A percentile compares a stretch with the other conserved stretches of the same genome.
These are phyloP conservation scores for Saccharomyces hybrid DNA, from an alignment of 1,139 yeast genomes.

Conservation along the genomic window DNA sequence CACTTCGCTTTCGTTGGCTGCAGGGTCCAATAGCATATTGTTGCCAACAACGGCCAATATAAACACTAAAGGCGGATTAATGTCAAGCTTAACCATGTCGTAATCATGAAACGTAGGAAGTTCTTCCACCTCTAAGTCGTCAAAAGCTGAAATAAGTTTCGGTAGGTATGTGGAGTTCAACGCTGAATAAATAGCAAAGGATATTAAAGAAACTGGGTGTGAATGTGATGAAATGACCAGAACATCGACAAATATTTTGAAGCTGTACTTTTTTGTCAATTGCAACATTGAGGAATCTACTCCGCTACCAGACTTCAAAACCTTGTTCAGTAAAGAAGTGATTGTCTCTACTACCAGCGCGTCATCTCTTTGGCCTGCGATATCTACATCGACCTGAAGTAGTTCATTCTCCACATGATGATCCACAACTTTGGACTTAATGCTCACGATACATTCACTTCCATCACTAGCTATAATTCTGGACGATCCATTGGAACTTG, in stretches of 20 bases:
- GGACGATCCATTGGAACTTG: constrained; percentile 87
- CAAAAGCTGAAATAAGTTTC: constrained; percentile 55
- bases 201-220: constrained; percentile 71
- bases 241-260: constrained; percentile 70
- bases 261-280: constrained; percentile 68
- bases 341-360: constrained; percentile 54
- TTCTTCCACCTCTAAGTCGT: constrained; percentile 55
- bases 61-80: constrained; percentile 66
- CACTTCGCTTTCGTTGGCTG: constrained; percentile 77
- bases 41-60: constrained; percentile 68
- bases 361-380: constrained; percentile 64
- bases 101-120: constrained; percentile 87
- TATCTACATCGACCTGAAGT: constrained; percentile 71
- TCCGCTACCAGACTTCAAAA: constrained; percentile 27
- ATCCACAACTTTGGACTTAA: constrained; percentile 77
- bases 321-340: constrained; percentile 42
- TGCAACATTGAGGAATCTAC: constrained; percentile 42
- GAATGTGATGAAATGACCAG: constrained; percentile 60
- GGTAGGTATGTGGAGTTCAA: constrained; percentile 75
- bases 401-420: constrained; percentile 38
- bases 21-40: constrained; percentile 68
- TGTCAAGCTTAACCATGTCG: constrained; percentile 56
- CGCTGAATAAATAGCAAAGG: constrained; percentile 75
- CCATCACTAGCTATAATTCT: constrained; percentile 82
- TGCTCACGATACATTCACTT: constrained; percentile 84